phyloP scores from a whole-genome alignment of 768 basidiomycete species.

The Tylopilus sp. region DNA sequence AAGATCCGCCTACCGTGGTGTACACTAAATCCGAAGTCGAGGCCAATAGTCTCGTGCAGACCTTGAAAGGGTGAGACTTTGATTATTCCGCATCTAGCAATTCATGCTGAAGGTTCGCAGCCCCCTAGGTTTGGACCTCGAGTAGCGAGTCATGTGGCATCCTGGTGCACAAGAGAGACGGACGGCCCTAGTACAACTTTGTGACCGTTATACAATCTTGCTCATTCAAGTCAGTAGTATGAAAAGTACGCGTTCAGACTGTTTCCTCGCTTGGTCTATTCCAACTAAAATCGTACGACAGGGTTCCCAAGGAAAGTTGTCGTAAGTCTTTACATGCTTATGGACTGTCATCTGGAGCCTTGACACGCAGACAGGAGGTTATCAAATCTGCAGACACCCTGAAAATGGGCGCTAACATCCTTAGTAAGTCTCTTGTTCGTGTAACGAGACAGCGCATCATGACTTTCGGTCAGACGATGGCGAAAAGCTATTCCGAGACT shows the following conservation, averaged over 20 bases:
- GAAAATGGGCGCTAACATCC: slow-evolving; percentile 49
- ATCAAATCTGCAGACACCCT: slow-evolving; percentile 39
- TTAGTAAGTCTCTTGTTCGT: slow-evolving; percentile 32
- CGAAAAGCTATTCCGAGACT: slow-evolving; percentile 46
- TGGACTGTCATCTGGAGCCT: not conserved
- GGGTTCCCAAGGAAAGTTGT: slow-evolving; percentile 44
- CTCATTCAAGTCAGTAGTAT: slow-evolving; percentile 48
- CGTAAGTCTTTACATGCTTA: slow-evolving; percentile 22
- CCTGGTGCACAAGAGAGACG: slow-evolving; percentile 32
- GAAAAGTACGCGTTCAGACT: slow-evolving; percentile 34
- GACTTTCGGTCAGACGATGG: slow-evolving; percentile 40
- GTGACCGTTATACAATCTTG: slow-evolving; percentile 40
- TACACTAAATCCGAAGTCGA: slow-evolving; percentile 41
- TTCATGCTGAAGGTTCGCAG: slow-evolving; percentile 21
- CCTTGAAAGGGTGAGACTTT: slow-evolving; percentile 34
- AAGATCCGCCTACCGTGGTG: slow-evolving; percentile 29
- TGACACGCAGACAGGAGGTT: slow-evolving; percentile 34
- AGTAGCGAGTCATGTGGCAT: slow-evolving; percentile 42
- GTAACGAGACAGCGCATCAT: not conserved
- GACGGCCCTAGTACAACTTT: slow-evolving; percentile 46
- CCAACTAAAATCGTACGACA: slow-evolving; percentile 13
- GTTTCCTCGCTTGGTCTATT: not conserved
- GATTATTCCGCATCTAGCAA: not conserved
- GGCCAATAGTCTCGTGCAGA: slow-evolving; percentile 38
- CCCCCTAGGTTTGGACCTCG: slow-evolving; percentile 50